These are phyloP conservation scores for Ogataea neopini DNA, from an alignment of 805 yeast genomes.

Conservation along the genomic window DNA sequence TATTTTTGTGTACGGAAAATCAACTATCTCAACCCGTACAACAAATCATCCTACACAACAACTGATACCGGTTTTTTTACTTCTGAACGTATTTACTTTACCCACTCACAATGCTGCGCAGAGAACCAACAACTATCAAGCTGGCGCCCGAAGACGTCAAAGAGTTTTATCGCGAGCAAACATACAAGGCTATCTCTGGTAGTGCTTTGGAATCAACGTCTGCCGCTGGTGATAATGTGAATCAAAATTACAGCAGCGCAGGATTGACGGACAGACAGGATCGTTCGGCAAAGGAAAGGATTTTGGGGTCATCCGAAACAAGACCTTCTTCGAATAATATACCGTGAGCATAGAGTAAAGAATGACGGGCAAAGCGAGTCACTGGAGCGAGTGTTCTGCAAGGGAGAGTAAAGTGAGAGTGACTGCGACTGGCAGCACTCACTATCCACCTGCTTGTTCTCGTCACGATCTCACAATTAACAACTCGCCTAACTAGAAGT, in stretches of 20 bases:
- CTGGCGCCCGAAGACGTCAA: slow-evolving; percentile 68
- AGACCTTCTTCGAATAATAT: slow-evolving; percentile 9
- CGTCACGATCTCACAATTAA: too few species aligned
- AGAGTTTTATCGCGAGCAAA: slow-evolving; percentile 33
- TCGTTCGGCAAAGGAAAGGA: slow-evolving; percentile 21
- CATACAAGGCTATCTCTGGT: slow-evolving; percentile 24
- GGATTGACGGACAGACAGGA: slow-evolving; percentile 7
- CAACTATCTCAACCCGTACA: too few species aligned
- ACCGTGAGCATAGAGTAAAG: too few species aligned
- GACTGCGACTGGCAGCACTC: too few species aligned
- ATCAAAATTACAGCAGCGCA: slow-evolving; percentile 17
- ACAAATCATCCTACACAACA: background rate
- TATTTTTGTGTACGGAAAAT: background rate
- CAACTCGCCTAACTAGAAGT: too few species aligned
- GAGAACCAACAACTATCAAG: slow-evolving; percentile 68
- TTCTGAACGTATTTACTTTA: background rate
- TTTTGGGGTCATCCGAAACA: slow-evolving; percentile 19
- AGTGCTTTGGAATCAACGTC: slow-evolving; percentile 1
- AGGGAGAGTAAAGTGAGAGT: too few species aligned
- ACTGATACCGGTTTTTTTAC: too few species aligned
- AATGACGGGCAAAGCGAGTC: too few species aligned
- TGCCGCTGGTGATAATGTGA: slow-evolving; percentile 7
- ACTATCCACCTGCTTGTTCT: too few species aligned
- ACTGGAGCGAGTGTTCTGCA: too few species aligned
- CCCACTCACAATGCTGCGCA: slow-evolving; percentile 49